Conservation (phyloP, 2,329 filamentous ascomycete species). For the Pseudogymnoascus sp. region DNA sequence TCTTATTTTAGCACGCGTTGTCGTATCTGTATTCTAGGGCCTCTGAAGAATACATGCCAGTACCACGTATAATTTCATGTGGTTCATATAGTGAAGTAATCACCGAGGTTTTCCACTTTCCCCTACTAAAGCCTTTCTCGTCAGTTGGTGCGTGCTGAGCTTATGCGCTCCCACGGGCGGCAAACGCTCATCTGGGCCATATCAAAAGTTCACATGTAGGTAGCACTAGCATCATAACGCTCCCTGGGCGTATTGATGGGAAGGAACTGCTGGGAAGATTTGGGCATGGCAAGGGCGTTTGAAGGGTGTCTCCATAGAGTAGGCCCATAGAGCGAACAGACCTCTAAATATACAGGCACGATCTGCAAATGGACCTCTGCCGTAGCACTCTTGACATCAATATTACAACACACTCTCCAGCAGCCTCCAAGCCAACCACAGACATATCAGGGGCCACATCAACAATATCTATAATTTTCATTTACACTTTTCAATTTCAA, state of each 20-base stretch:
- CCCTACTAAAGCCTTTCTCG: neutral
- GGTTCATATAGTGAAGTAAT: neutral
- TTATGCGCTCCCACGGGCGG: neutral
- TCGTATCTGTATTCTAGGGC: conserved; percentile 3
- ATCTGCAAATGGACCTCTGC: neutral
- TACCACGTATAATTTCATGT: neutral
- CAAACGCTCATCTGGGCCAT: neutral
- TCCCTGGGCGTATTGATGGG: conserved; percentile 23
- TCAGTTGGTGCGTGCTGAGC: neutral
- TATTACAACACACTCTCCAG: neutral
- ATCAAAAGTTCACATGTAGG: conserved; percentile 14
- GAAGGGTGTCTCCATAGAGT: neutral
- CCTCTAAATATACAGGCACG: neutral
- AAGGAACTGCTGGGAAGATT: conserved; percentile 29
- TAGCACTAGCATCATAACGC: conserved; percentile 24
- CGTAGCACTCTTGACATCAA: neutral
- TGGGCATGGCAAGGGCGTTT: conserved; percentile 26
- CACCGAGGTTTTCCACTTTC: neutral
- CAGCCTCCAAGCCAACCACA: neutral
- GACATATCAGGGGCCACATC: neutral
- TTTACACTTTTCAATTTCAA: conserved; percentile 10
- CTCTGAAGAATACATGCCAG: neutral
- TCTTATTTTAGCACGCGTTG: neutral
- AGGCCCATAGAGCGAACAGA: too few relatives aligned
- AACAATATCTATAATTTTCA: neutral